These are phyloP conservation scores for Cercophora samala DNA, from an alignment of 495 filamentous ascomycete species.

Conservation along the genomic window DNA sequence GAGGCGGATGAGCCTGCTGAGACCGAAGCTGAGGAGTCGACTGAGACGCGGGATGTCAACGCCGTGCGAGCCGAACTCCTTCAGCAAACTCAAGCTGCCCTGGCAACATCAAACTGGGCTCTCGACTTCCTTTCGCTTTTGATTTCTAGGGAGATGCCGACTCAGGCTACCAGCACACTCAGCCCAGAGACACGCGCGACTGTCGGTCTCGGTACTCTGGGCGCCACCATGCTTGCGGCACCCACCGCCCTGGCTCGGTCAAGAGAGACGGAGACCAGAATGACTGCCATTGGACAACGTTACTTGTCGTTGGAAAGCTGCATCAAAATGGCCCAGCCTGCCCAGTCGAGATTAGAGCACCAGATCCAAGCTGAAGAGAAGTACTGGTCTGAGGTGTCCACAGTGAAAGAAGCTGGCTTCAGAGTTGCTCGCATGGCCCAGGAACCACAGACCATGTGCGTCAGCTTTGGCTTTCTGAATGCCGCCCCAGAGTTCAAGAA, in stretches of 20 bases:
- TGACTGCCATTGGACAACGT: slow-evolving; percentile 72
- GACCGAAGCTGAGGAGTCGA: slow-evolving; percentile 35
- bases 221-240: slow-evolving; percentile 64
- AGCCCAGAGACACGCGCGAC: slow-evolving; percentile 62
- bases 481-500: slow-evolving; percentile 72
- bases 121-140: slow-evolving; percentile 85
- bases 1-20: slow-evolving; percentile 27
- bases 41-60: slow-evolving; percentile 39
- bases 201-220: slow-evolving; percentile 71
- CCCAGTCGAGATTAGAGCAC: slow-evolving; percentile 66
- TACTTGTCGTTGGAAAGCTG: slow-evolving; percentile 68
- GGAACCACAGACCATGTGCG: slow-evolving; percentile 70
- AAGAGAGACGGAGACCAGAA: slow-evolving; percentile 53
- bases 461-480: slow-evolving; percentile 86
- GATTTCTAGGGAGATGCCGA: slow-evolving; percentile 70
- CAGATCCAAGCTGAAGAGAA: slow-evolving; percentile 74
- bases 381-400: slow-evolving; percentile 85
- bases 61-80: slow-evolving; percentile 53
- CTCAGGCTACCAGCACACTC: slow-evolving; percentile 64
- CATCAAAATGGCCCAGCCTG: slow-evolving; percentile 70
- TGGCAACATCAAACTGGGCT: slow-evolving; percentile 12
- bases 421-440: slow-evolving; percentile 69
- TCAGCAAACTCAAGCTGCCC: slow-evolving; percentile 47
- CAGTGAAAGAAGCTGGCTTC: slow-evolving; percentile 81
- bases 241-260: slow-evolving; percentile 52